Evolutionary conservation across 139 green algal genomes (phyloP), one percentile per base, ranked within the genome.

Genomic region (Parachlorella kessleri): DNA sequence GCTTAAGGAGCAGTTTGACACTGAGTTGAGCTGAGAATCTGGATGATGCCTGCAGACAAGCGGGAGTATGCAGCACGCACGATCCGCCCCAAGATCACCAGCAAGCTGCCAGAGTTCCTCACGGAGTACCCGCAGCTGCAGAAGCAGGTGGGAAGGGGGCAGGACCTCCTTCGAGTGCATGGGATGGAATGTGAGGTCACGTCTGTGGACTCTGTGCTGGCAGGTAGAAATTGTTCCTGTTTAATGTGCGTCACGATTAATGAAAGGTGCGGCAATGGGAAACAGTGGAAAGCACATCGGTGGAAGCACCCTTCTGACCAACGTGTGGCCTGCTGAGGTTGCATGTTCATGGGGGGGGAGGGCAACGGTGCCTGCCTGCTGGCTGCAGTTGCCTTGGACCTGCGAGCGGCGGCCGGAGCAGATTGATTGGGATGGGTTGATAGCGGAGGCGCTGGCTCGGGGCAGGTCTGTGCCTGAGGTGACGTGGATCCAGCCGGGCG

Each of bases 21-120:
- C n/a, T n/a, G n/a, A n/a, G n/a, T n/a, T n/a, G n/a, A n/a, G n/a
- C n/a, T n/a, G n/a, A n/a, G n/a, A n/a, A n/a, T n/a, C n/a, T n/a
- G n/a, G n/a, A n/a, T n/a, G n/a, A n/a, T 39, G 66, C 5, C 39
- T 48, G 1, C 81, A 66, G 88, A 98, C 75, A 99, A 99, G 86
- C 83, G 91, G 0, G 95, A 98, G 88, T 87, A 89, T 28, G 93
- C 81, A 0, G 96, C 96, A 2, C 89, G 96, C 70, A 99, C 96
- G 55, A 96, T 99, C 65, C 88, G 96, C 65, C 85, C 88, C 70
- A 98, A 97, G 85, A 97, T 99, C 72, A 90, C 97, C 72, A 84
- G 84, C 55, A 78, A 92, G 66, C 88, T 99, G 71, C 88, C 90
- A 3, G 90, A 97, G 77, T 99, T 94, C 77, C 86, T 99, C 28